phyloP scores from a whole-genome alignment of 2,329 filamentous ascomycete species.

The Paraconiothyrium brasiliense region DNA sequence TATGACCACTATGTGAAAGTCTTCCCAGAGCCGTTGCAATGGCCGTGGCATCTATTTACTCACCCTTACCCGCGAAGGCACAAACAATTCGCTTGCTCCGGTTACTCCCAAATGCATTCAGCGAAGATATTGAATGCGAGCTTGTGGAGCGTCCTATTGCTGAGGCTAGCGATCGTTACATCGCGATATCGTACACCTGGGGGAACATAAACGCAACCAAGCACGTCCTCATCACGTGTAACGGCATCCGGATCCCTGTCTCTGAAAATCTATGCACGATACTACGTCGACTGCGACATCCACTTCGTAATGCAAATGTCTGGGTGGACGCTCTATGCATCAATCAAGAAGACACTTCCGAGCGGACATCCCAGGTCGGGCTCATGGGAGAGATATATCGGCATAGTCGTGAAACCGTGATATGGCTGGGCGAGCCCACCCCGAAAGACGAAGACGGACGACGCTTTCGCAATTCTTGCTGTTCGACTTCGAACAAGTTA shows the following conservation, averaged over 20 bases:
- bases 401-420: constrained; percentile 22
- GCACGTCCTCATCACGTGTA: constrained; percentile 23
- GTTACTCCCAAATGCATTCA: constrained; percentile 8
- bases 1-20: background rate
- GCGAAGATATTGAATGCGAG: constrained; percentile 17
- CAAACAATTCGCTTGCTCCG: constrained; percentile 13
- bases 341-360: constrained; percentile 20
- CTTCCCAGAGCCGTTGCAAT: background rate
- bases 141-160: constrained; percentile 20
- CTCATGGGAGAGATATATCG: constrained; percentile 26
- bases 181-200: constrained; percentile 28
- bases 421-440: constrained; percentile 25
- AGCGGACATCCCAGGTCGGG: constrained; percentile 24
- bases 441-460: constrained; percentile 20
- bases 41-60: constrained; percentile 1
- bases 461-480: constrained; percentile 16
- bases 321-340: constrained; percentile 27
- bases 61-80: background rate
- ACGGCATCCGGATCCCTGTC: constrained; percentile 18
- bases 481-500: constrained; percentile 13
- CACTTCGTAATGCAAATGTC: constrained; percentile 4
- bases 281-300: constrained; percentile 23
- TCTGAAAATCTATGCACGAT: constrained; percentile 26
- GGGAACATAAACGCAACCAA: constrained; percentile 17
- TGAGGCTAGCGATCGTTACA: constrained; percentile 18